Evolutionary conservation across 78 protist genomes (phyloP), one percentile per base, ranked within the genome.

Genomic region (Dictyostelium capitatum): DNA sequence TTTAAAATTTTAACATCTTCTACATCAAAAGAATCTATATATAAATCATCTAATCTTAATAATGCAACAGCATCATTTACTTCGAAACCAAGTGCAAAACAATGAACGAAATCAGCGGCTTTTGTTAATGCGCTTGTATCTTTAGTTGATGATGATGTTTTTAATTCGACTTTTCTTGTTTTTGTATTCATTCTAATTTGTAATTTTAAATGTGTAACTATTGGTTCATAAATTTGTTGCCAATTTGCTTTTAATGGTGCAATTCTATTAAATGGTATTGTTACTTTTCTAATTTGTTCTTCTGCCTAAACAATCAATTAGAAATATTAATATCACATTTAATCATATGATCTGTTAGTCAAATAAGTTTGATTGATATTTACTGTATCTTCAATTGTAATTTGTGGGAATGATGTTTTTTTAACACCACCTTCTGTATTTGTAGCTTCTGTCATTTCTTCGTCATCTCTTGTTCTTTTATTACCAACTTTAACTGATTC

Each of bases 1-100:
- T 97, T 89, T 4, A 99, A 94, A 6, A 85, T 80, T 87, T 97
- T 97, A 54, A 98, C 99, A 80, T 99, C 99, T 41, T 75, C 94
- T 30, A 99, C 95, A 65, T 98, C 98, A 70, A 99, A 99, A 5
- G 98, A 72, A 28, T 99, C 99, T 50, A 99, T 41, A 91, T 91
- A 98, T 48, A 99, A 93, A 50, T 99, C 99, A 53, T 99, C 99
- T 79, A 99, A 51, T 17, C 99, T 95, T 48, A 99, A 77, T 67
- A 99, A 47, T 23, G 99, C 99, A 37, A 98, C 65, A 5, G 99
- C 99, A 89, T 99, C 99, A 25, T 83, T 47, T 12, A 78, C 89
- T 46, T 97, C 99, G 81, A 99, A 99, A 50, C 99, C 99, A 32
- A 97, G 75, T 41, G 97, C 56, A 90, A 96, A 98, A 0, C 99